Evolutionary conservation across 164 flowering plant genomes (phyloP).

Genomic region (Sextonia rubra): DNA sequence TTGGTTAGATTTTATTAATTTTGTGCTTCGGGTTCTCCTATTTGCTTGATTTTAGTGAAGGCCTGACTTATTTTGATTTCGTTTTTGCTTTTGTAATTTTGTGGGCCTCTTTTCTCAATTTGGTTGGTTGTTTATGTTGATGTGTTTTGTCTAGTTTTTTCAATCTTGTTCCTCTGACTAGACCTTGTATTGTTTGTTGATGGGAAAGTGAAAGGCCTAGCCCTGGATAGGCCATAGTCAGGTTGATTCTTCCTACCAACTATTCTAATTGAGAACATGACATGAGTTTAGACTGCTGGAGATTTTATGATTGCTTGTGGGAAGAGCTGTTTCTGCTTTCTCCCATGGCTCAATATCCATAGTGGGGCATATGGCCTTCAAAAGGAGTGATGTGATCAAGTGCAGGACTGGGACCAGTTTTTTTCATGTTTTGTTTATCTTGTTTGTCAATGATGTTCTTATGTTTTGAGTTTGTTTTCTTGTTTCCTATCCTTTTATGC

Average conservation of each 20-base stretch:
- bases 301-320: not conserved
- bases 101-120: not conserved
- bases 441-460: too few relatives aligned
- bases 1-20: not conserved
- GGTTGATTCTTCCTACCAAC: too few relatives aligned
- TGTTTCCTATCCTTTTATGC: constrained; percentile 16
- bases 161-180: not conserved
- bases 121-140: not conserved
- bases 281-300: too few relatives aligned
- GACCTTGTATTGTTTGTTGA: not conserved
- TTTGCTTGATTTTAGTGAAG: not conserved
- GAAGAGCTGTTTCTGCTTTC: not conserved
- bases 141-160: not conserved
- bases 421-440: not conserved
- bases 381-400: not conserved
- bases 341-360: not conserved
- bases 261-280: too few relatives aligned
- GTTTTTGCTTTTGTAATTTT: not conserved
- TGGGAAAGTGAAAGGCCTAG: too few relatives aligned
- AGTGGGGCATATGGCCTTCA: too few relatives aligned
- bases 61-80: not conserved
- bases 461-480: not conserved
- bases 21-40: not conserved
- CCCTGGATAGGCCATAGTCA: too few relatives aligned
- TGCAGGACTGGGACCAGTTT: not conserved